Conservation (phyloP, 208 protist species). For the Acanthamoeba healyi region DNA sequence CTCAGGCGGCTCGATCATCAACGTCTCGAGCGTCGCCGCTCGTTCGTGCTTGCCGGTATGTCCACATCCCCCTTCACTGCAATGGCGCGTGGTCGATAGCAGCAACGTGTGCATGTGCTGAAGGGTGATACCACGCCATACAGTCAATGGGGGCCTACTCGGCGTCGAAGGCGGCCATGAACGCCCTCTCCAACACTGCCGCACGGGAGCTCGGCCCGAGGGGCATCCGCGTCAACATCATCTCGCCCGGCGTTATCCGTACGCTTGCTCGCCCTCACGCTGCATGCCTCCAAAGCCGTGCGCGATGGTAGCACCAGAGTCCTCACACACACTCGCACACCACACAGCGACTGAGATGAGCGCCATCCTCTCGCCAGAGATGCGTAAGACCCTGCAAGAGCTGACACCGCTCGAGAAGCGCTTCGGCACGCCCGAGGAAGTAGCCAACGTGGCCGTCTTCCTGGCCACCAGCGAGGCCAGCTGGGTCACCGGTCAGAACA, state of each 20-base stretch:
- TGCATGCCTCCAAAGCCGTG: too few relatives aligned
- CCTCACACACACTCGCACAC: too few relatives aligned
- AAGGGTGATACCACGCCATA: background rate
- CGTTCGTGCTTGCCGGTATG: background rate
- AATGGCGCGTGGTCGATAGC: too few relatives aligned
- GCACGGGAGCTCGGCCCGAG: background rate
- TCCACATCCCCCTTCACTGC: too few relatives aligned
- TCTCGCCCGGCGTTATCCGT: constrained; percentile 5
- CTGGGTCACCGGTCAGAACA: constrained; percentile 5
- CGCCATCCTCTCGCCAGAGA: background rate
- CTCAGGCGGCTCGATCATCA: constrained; percentile 28
- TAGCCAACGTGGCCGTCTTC: background rate
- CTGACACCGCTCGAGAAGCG: background rate
- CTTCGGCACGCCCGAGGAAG: background rate
- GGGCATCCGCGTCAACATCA: constrained; percentile 42
- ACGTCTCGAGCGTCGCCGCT: constrained; percentile 1
- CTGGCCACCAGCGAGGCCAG: background rate
- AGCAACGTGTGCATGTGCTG: background rate
- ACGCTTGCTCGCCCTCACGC: too few relatives aligned
- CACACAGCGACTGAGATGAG: constrained; percentile 15
- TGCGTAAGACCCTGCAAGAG: background rate
- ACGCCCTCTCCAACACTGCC: background rate
- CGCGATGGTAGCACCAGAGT: too few relatives aligned
- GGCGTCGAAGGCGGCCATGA: background rate
- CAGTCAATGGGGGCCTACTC: background rate